Percentiles rank a stretch among this genome's conserved stretches.
Conservation (phyloP, 2,329 filamentous ascomycete species). For the Alternaria tenuissima region DNA sequence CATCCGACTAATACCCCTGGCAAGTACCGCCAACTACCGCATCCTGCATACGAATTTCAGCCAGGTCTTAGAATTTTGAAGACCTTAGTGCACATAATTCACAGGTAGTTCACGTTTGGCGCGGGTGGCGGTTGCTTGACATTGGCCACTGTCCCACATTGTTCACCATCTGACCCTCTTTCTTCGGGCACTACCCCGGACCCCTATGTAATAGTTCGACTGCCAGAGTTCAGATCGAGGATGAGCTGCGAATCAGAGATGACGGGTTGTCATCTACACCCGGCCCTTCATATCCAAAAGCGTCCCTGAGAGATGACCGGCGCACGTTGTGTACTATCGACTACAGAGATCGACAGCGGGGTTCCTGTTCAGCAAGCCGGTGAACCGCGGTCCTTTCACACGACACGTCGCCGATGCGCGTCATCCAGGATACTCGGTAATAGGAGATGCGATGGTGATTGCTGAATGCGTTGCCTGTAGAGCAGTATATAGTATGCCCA, state of each 20-base stretch:
- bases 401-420: neutral
- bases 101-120: neutral
- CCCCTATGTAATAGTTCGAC: neutral
- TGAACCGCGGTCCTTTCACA: constrained; percentile 1
- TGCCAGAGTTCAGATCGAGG: neutral
- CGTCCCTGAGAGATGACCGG: neutral
- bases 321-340: constrained; percentile 2
- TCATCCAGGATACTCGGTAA: neutral
- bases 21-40: neutral
- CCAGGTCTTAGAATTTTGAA: neutral
- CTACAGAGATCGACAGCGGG: constrained; percentile 7
- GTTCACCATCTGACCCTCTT: neutral
- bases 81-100: neutral
- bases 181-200: constrained; percentile 1
- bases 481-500: constrained; percentile 3
- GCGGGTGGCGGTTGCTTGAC: neutral
- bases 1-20: constrained; percentile 5
- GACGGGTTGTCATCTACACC: neutral
- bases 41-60: neutral
- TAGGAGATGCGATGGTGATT: neutral
- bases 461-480: neutral
- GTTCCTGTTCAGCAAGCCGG: neutral
- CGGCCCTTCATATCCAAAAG: neutral
- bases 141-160: neutral
- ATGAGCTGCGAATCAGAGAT: neutral